Conservation (phyloP, 768 basidiomycete genomes). For the Stropharia rugosoannulata region DNA sequence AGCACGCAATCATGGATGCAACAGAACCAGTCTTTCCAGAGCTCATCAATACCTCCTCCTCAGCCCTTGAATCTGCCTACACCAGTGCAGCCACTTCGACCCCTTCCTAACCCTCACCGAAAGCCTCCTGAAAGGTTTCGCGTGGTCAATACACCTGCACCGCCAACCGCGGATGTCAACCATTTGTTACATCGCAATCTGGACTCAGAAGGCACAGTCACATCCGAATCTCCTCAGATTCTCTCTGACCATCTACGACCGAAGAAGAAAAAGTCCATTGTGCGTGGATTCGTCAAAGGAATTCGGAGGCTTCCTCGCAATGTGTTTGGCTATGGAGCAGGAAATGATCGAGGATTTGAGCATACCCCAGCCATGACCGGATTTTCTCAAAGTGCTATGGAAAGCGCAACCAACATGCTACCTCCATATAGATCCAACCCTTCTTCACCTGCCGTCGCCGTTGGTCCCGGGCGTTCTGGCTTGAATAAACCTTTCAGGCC, state of each 20-base stretch:
- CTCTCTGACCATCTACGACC: slow-evolving; percentile 6
- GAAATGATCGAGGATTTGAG: slow-evolving; percentile 14
- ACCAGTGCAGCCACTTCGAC: slow-evolving; percentile 10
- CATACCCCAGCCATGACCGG: slow-evolving; percentile 26
- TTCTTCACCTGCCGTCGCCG: slow-evolving; percentile 20
- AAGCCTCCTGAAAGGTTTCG: not conserved
- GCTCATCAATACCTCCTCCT: slow-evolving; percentile 10
- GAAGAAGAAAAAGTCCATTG: slow-evolving; percentile 27
- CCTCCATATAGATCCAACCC: slow-evolving; percentile 33
- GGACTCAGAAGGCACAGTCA: not conserved
- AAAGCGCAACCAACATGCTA: slow-evolving; percentile 21
- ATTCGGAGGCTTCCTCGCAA: slow-evolving; percentile 31
- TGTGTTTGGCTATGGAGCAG: slow-evolving; percentile 27
- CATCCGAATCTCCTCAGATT: not conserved
- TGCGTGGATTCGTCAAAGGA: slow-evolving; percentile 36
- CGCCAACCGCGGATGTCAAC: slow-evolving; percentile 3
- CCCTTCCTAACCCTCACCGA: slow-evolving; percentile 9
- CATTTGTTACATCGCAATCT: slow-evolving; percentile 1
- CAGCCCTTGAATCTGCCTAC: slow-evolving; percentile 10
- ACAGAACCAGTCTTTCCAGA: not conserved
- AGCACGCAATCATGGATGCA: slow-evolving; percentile 13
- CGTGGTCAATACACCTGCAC: slow-evolving; percentile 11
- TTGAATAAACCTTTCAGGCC: not conserved
- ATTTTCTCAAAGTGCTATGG: slow-evolving; percentile 9
- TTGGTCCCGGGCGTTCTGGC: slow-evolving; percentile 15